Base-by-base conservation (phyloP, 768 basidiomycete species). In the Mycena leptocephala region DNA sequence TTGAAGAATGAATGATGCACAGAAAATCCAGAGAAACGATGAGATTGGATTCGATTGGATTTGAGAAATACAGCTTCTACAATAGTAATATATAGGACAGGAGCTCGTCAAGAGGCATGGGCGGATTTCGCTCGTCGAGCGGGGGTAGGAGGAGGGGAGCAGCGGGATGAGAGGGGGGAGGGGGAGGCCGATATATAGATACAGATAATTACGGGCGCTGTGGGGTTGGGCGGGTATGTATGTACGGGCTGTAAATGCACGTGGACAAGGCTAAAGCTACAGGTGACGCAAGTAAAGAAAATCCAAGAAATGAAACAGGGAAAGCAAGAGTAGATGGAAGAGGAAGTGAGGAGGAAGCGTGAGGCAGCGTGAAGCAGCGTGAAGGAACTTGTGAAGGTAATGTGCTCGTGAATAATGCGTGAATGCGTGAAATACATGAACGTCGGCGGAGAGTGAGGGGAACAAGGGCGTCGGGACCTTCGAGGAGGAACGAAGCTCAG, bases 131-230 rank as follows among this genome's bases (percentile, higher is more conserved):
- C n/a, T 37, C 35, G 35, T 37, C 7, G 35, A 37, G 35, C 35
- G 41, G n/a, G 32, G 5, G 55, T 59, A 39, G 37, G 22, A 1
- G 24, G 41, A 5, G 48, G 43, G 62, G 13, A 18, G 28, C 14
- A 59, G 33, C 46, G 63, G 39, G 37, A 22, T 22, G 66, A 3
- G 33, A 22, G 51, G 24, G 13, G 41, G 7, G 51, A 8, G 35
- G 22, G 11, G 26, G 41, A 32, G 41, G 30, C 2, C 35, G 48
- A 62, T 74, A 63, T 78, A 78, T 78, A 78, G 76, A 78, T 78
- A 78, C 76, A 78, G 76, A 78, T 78, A 78, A 78, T 78, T 78
- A 78, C 35, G 53, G 51, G 18, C 51, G 24, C 13, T 59, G 37
- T 41, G 55, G 59, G 20, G 74, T 51, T 22, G 22, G 48, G 69